These are phyloP conservation scores for Glycine latifolia DNA, from an alignment of 306 rosid genomes.

Conservation along the genomic window DNA sequence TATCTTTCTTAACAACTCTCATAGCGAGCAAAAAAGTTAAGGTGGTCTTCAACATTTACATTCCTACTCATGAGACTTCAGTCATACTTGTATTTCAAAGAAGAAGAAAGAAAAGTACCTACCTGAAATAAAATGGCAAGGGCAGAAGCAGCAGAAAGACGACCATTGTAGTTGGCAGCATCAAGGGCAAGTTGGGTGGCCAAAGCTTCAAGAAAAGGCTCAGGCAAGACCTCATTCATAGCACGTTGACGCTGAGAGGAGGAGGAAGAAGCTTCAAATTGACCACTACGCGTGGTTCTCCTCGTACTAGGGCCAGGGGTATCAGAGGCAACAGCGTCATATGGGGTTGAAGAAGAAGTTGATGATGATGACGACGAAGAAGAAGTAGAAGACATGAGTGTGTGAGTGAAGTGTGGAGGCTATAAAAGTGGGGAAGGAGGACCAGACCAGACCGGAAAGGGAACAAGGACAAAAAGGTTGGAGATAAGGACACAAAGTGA, in stretches of 20 bases:
- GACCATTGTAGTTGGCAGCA: conserved; percentile 64
- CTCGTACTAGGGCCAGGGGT: conserved; percentile 50
- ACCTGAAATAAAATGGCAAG: conserved; percentile 84
- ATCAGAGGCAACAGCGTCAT: conserved; percentile 46
- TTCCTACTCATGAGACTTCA: too few species aligned
- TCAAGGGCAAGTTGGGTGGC: conserved; percentile 79
- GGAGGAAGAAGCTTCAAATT: conserved; percentile 14
- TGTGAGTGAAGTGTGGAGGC: conserved; percentile 33
- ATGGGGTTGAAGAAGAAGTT: conserved; percentile 27
- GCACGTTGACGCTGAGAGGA: conserved; percentile 60
- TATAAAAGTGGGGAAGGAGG: conserved; percentile 31
- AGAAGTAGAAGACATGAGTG: conserved; percentile 62
- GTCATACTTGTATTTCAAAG: too few species aligned
- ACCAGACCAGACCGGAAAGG: conserved; percentile 47
- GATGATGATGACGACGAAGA: conserved; percentile 58
- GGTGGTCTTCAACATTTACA: too few species aligned
- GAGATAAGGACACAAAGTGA: conserved; percentile 85
- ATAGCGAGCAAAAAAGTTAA: background rate
- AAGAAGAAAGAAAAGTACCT: background rate
- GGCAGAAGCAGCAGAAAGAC: conserved; percentile 74
- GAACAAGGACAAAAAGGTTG: conserved; percentile 85
- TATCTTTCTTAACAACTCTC: too few species aligned
- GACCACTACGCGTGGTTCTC: background rate
- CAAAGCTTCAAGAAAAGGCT: conserved; percentile 67
- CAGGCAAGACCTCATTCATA: conserved; percentile 72